Conservation (phyloP, 2,329 filamentous ascomycete genomes). For the Aspergillus felis region DNA sequence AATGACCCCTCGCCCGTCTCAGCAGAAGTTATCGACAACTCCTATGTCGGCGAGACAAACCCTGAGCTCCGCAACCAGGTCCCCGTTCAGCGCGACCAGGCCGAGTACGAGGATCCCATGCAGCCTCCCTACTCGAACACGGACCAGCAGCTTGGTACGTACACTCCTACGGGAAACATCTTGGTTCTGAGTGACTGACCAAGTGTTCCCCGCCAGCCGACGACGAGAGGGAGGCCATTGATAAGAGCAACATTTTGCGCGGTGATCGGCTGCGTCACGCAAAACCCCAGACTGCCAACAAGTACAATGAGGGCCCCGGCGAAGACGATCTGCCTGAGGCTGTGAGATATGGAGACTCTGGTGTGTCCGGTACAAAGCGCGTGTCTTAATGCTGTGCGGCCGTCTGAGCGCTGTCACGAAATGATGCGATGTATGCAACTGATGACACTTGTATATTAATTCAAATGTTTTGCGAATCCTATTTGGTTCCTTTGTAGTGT, state of each 20-base stretch:
- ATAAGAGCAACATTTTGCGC: constrained; percentile 19
- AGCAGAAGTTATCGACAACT: constrained; percentile 16
- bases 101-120: constrained; percentile 23
- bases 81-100: constrained; percentile 23
- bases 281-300: constrained; percentile 16
- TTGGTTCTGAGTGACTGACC: neutral
- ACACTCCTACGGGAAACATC: neutral
- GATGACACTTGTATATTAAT: neutral
- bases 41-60: constrained; percentile 21
- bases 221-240: constrained; percentile 21
- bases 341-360: constrained; percentile 1
- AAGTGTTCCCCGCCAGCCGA: constrained; percentile 3
- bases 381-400: neutral
- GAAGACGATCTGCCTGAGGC: constrained; percentile 22
- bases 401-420: neutral
- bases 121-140: constrained; percentile 26
- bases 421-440: neutral
- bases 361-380: neutral
- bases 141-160: constrained; percentile 27
- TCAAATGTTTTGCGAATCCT: neutral
- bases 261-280: constrained; percentile 22
- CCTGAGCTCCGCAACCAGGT: constrained; percentile 10
- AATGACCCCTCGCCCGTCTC: constrained; percentile 25
- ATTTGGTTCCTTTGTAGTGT: neutral
- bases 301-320: constrained; percentile 21